phyloP scores from a whole-genome alignment of 2,329 filamentous ascomycete genomes.

The Drechslerella stenobrocha region DNA sequence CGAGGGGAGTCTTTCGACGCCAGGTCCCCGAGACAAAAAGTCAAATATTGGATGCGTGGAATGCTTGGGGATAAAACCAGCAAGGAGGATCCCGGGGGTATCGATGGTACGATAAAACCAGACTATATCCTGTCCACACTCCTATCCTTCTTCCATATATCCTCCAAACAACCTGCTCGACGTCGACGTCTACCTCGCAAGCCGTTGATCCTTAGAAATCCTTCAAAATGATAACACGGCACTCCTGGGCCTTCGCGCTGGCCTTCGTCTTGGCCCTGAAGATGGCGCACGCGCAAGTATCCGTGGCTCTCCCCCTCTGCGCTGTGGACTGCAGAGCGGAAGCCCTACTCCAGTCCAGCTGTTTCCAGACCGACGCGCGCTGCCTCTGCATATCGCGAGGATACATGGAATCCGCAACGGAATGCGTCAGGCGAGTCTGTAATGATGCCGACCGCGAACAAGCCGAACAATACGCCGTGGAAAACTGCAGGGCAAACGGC shows the following conservation, averaged over 20 bases:
- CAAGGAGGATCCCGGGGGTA: too few species aligned
- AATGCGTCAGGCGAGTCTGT: conserved; percentile 16
- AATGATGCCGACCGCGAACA: conserved; percentile 5
- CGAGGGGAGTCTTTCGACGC: too few species aligned
- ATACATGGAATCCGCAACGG: conserved; percentile 50
- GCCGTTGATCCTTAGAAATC: background rate
- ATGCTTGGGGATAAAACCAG: too few species aligned
- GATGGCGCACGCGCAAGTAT: conserved; percentile 37
- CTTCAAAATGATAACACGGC: background rate
- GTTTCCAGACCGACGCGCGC: conserved; percentile 54
- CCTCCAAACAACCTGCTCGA: too few species aligned
- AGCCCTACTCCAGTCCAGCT: conserved; percentile 59
- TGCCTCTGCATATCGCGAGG: conserved; percentile 54
- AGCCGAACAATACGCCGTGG: conserved; percentile 2
- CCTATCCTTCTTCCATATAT: too few species aligned
- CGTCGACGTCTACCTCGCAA: too few species aligned
- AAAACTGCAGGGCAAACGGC: conserved; percentile 6
- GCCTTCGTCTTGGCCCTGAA: background rate
- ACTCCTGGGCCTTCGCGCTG: background rate
- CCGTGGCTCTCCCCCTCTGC: conserved; percentile 56
- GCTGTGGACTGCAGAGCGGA: conserved; percentile 57
- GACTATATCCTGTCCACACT: too few species aligned
- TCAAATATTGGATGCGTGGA: too few species aligned
- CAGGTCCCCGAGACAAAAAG: too few species aligned
- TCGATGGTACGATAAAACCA: too few species aligned